Percentiles rank a stretch among this genome's conserved stretches.
phyloP scores from a whole-genome alignment of 2,329 filamentous ascomycete genomes.

The Diplodia scrobiculata region DNA sequence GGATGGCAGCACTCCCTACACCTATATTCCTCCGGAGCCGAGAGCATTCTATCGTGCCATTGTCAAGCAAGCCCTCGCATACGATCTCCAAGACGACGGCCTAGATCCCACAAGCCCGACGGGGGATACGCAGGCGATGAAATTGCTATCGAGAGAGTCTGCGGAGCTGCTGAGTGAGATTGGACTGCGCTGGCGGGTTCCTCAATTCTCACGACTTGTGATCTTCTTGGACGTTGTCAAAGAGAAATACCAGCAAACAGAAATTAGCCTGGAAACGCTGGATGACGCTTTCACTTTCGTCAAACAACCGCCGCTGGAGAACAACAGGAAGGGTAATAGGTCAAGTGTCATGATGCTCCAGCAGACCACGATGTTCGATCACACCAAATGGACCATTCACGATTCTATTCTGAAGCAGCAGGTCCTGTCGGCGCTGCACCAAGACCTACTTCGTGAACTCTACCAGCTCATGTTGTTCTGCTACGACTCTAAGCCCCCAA shows the following conservation, averaged over 20 bases:
- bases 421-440: slow-evolving; percentile 72
- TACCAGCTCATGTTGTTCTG: slow-evolving; percentile 85
- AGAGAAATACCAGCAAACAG: slow-evolving; percentile 81
- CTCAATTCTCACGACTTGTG: slow-evolving; percentile 76
- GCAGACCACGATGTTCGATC: slow-evolving; percentile 50
- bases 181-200: slow-evolving; percentile 84
- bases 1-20: slow-evolving; percentile 67
- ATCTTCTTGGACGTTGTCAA: slow-evolving; percentile 81
- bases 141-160: slow-evolving; percentile 71
- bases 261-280: slow-evolving; percentile 77
- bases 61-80: slow-evolving; percentile 70
- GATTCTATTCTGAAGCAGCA: slow-evolving; percentile 67
- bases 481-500: slow-evolving; percentile 84
- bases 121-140: slow-evolving; percentile 54
- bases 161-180: slow-evolving; percentile 83
- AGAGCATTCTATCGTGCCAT: slow-evolving; percentile 82
- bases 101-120: slow-evolving; percentile 54
- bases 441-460: slow-evolving; percentile 80
- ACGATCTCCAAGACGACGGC: slow-evolving; percentile 61
- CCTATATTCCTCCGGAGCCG: slow-evolving; percentile 84
- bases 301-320: slow-evolving; percentile 69
- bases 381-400: slow-evolving; percentile 54
- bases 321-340: slow-evolving; percentile 60
- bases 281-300: slow-evolving; percentile 80
- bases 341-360: slow-evolving; percentile 49